Evolutionary conservation across 2,329 filamentous ascomycete species (phyloP).

Genomic region (Cladosporium sp.): DNA sequence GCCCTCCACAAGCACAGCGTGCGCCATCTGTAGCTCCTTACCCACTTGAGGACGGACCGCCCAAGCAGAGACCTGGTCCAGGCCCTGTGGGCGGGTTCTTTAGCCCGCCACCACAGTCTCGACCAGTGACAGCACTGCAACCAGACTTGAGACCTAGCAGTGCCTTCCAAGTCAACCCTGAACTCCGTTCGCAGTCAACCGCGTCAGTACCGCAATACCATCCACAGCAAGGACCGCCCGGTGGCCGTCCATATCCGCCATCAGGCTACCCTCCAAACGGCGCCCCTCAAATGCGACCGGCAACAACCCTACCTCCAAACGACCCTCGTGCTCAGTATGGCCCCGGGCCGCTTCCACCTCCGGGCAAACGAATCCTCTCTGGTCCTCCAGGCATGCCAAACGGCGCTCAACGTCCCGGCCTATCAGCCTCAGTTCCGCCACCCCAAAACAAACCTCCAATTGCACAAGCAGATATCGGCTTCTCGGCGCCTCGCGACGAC

Average conservation of each 20-base stretch:
- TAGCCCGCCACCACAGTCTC: constrained; percentile 23
- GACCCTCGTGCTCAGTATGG: constrained; percentile 20
- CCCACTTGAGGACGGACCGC: constrained; percentile 61
- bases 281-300: neutral
- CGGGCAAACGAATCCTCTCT: constrained; percentile 28
- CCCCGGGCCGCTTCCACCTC: constrained; percentile 5
- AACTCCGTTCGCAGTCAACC: constrained; percentile 30
- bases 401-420: constrained; percentile 9
- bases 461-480: constrained; percentile 36
- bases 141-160: constrained; percentile 50
- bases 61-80: constrained; percentile 23
- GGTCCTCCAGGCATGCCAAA: constrained; percentile 24
- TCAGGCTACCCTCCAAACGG: constrained; percentile 14
- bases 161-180: constrained; percentile 49
- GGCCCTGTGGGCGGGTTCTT: constrained; percentile 35
- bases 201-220: constrained; percentile 19
- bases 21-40: constrained; percentile 60
- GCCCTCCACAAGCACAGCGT: constrained; percentile 33
- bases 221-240: constrained; percentile 6
- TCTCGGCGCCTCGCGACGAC: constrained; percentile 40
- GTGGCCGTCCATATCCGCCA: constrained; percentile 17
- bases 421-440: constrained; percentile 9
- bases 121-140: constrained; percentile 36
- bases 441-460: constrained; percentile 17
- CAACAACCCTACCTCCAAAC: constrained; percentile 12